Evolutionary conservation across 805 yeast species (phyloP).

Genomic region (Monosporozyma siamensis): DNA sequence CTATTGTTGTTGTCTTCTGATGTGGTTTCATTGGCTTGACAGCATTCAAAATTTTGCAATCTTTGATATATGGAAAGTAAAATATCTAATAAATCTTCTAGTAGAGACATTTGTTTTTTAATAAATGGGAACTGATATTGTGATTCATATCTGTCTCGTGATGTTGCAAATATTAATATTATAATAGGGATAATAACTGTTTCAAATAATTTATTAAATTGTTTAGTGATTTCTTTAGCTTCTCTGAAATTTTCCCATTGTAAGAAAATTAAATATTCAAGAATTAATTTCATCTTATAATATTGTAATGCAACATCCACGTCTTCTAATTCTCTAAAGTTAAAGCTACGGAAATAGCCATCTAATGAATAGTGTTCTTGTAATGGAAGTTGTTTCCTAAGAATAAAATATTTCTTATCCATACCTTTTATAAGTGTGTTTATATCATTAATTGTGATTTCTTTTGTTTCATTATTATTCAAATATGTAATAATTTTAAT

Average conservation of each 20-base stretch:
- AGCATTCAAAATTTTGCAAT: not conserved
- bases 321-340: not conserved
- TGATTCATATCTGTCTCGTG: not conserved
- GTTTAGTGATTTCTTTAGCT: conserved; percentile 7
- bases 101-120: not conserved
- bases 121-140: not conserved
- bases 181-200: not conserved
- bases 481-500: conserved; percentile 9
- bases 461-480: conserved; percentile 6
- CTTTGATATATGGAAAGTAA: not conserved
- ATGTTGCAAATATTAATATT: not conserved
- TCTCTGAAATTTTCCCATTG: conserved; percentile 16
- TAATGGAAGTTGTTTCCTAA: not conserved
- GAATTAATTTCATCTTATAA: conserved; percentile 15
- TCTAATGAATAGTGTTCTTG: not conserved
- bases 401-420: not conserved
- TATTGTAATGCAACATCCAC: conserved; percentile 12
- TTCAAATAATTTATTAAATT: conserved; percentile 13
- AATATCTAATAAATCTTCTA: not conserved
- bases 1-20: no score
- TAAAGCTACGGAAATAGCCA: not conserved
- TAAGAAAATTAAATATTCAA: conserved; percentile 14
- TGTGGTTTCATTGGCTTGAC: not conserved
- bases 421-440: not conserved
- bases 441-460: conserved; percentile 1